Evolutionary conservation across 2,329 filamentous ascomycete genomes (phyloP).

Genomic region (Alternaria angustiovoidea): DNA sequence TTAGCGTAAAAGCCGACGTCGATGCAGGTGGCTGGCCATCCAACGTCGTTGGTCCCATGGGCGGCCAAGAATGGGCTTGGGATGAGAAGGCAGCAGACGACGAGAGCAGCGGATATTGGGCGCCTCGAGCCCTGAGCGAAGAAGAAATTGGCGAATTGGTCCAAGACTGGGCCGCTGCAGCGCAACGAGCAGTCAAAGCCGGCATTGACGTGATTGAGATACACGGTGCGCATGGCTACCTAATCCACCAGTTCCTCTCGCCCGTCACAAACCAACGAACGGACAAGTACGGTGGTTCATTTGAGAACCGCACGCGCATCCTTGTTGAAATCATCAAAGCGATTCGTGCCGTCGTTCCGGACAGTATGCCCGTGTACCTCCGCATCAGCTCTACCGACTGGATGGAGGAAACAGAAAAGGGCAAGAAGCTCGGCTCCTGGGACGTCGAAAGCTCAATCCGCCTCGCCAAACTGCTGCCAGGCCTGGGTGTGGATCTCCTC

Average conservation of each 20-base stretch:
- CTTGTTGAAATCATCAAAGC: conserved; percentile 54
- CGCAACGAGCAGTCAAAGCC: conserved; percentile 46
- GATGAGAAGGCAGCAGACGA: conserved; percentile 44
- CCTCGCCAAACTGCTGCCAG: conserved; percentile 53
- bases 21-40: conserved; percentile 48
- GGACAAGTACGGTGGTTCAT: conserved; percentile 54
- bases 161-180: conserved; percentile 52
- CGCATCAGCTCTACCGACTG: conserved; percentile 50
- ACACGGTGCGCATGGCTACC: conserved; percentile 54
- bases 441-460: conserved; percentile 50
- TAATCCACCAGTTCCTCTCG: conserved; percentile 53
- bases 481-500: conserved; percentile 54
- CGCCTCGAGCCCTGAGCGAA: conserved; percentile 48
- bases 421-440: conserved; percentile 49
- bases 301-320: conserved; percentile 51
- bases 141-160: conserved; percentile 52
- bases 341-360: conserved; percentile 43
- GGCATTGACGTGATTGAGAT: conserved; percentile 55
- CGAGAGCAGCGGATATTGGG: conserved; percentile 47
- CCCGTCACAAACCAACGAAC: conserved; percentile 53
- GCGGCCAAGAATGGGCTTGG: conserved; percentile 51
- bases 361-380: conserved; percentile 46
- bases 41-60: conserved; percentile 49
- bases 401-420: conserved; percentile 46
- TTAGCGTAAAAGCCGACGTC: conserved; percentile 36